Evolutionary conservation across 495 filamentous ascomycete species (phyloP).

Genomic region (Pyrenula aspistea): DNA sequence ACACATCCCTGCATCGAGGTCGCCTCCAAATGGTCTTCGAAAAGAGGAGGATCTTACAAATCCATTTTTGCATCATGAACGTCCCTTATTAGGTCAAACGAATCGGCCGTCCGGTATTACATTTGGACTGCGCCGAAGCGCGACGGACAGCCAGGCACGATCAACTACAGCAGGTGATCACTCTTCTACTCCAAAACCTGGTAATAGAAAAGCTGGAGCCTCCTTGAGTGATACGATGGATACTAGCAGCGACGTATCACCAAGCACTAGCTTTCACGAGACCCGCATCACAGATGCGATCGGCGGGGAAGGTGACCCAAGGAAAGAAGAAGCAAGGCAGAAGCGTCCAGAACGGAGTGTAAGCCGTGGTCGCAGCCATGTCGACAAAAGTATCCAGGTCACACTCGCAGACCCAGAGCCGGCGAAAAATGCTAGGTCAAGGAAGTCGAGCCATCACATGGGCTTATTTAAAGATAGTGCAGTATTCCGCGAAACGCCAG

Average conservation of each 20-base stretch:
- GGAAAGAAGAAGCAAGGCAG: conserved; percentile 6
- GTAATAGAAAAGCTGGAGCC: conserved; percentile 1
- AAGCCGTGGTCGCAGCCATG: conserved; percentile 33
- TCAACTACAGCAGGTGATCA: background rate
- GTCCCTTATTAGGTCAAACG: background rate
- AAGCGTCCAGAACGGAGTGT: conserved; percentile 22
- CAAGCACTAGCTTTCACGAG: conserved; percentile 9
- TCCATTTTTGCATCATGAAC: background rate
- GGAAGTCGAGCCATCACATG: conserved; percentile 87
- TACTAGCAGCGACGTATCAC: conserved; percentile 14
- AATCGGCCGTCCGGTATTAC: background rate
- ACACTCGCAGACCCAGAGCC: conserved; percentile 65
- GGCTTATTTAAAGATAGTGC: conserved; percentile 90
- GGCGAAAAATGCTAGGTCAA: conserved; percentile 63
- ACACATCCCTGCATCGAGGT: conserved; percentile 13
- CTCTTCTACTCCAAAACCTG: background rate
- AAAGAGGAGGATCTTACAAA: background rate
- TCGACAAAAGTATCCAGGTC: conserved; percentile 78
- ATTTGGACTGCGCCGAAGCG: background rate
- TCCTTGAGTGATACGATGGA: conserved; percentile 8
- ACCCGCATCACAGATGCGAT: background rate
- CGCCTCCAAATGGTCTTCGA: background rate
- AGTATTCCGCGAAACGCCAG: conserved; percentile 13
- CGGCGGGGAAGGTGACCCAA: conserved; percentile 7
- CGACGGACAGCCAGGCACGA: background rate